Evolutionary conservation across 352 stramenopile species (phyloP).

Genomic region (Globisporangium cylindrosporum): DNA sequence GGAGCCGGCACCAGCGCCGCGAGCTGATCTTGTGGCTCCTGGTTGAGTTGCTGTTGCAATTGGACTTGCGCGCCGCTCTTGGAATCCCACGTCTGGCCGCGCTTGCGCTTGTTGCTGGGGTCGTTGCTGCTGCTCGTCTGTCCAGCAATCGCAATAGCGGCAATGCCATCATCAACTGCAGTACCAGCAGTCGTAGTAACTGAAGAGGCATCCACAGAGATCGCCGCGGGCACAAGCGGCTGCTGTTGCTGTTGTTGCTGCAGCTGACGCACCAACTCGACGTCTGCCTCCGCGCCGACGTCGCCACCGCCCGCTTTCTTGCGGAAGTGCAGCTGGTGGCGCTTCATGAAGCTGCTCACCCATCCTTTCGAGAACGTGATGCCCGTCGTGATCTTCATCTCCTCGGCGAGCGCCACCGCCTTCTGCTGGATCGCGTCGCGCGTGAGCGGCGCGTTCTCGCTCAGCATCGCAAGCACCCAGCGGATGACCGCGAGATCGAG

Average conservation of each 20-base stretch:
- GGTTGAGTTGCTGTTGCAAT: constrained; percentile 3
- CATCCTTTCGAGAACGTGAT: constrained; percentile 64
- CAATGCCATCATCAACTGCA: not conserved
- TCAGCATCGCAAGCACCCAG: constrained; percentile 44
- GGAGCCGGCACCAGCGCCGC: constrained; percentile 10
- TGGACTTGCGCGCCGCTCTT: constrained; percentile 7
- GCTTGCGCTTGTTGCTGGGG: not conserved
- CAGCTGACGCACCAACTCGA: constrained; percentile 14
- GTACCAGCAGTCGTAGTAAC: not conserved
- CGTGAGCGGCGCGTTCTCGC: constrained; percentile 22
- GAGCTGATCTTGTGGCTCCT: not conserved
- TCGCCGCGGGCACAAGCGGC: constrained; percentile 10
- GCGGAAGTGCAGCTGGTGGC: constrained; percentile 42
- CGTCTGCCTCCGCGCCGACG: constrained; percentile 7
- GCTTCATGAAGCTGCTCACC: constrained; percentile 57
- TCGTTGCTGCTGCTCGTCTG: not conserved
- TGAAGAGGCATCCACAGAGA: not conserved
- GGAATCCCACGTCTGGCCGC: not conserved
- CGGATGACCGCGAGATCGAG: constrained; percentile 42
- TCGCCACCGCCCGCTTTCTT: constrained; percentile 19
- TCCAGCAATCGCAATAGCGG: not conserved
- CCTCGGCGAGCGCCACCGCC: constrained; percentile 29
- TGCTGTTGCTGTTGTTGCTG: not conserved
- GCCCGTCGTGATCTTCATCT: constrained; percentile 34
- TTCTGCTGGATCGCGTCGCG: constrained; percentile 33